phyloP scores from a whole-genome alignment of 2,329 filamentous ascomycete genomes.

The Fusarium pseudonygamai region DNA sequence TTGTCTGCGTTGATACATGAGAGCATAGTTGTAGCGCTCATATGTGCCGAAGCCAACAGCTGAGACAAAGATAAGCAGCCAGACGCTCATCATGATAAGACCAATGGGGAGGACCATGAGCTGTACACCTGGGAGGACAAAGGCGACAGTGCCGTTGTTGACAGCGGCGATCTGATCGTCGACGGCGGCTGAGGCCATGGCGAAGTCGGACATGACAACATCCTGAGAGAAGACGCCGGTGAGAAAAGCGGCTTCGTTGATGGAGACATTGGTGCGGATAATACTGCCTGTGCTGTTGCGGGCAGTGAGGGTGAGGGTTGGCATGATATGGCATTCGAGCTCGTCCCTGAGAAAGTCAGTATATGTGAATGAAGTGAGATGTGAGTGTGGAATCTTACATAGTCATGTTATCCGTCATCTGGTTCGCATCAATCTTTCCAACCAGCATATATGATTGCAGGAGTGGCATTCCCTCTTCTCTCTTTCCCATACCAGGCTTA shows the following conservation, averaged over 20 bases:
- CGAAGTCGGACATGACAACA: conserved; percentile 61
- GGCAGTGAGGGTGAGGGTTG: conserved; percentile 73
- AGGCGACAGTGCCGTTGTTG: conserved; percentile 65
- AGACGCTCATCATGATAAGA: conserved; percentile 71
- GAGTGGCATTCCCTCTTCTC: conserved; percentile 49
- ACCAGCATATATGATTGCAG: conserved; percentile 75
- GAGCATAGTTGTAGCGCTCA: conserved; percentile 72
- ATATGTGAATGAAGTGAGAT: conserved; percentile 7
- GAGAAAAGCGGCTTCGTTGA: conserved; percentile 76
- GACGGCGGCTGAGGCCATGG: conserved; percentile 60
- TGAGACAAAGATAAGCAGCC: conserved; percentile 65
- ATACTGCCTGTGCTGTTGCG: conserved; percentile 59
- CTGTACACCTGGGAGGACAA: conserved; percentile 74
- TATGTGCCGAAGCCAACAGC: conserved; percentile 73
- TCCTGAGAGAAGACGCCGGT: conserved; percentile 73
- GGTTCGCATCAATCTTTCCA: conserved; percentile 69
- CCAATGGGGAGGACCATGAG: conserved; percentile 77
- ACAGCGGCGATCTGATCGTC: conserved; percentile 57
- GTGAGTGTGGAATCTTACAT: conserved; percentile 61
- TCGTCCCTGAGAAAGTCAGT: conserved; percentile 56
- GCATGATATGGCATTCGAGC: conserved; percentile 72
- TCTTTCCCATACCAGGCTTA: conserved; percentile 28
- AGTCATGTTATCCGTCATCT: conserved; percentile 65
- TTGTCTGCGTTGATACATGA: conserved; percentile 63
- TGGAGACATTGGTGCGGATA: conserved; percentile 71